phyloP scores from a whole-genome alignment of 768 basidiomycete species.

The Trametes elegans region DNA sequence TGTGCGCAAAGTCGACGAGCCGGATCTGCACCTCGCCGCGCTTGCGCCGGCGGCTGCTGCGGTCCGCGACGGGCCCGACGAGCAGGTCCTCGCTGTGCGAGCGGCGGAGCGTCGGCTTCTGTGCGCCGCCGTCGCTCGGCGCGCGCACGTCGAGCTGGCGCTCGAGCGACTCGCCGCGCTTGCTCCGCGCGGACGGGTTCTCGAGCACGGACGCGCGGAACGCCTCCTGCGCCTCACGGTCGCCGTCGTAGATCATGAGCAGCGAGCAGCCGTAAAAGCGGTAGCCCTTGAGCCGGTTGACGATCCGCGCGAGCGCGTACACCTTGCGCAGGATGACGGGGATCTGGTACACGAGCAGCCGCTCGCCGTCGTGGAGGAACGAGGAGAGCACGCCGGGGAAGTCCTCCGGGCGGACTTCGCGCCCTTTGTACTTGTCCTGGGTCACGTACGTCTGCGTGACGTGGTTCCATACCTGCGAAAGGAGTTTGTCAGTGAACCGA shows the following conservation, averaged over 20 bases:
- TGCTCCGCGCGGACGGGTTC: constrained; percentile 61
- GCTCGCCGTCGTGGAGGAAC: constrained; percentile 84
- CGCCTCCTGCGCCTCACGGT: constrained; percentile 79
- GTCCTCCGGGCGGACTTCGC: constrained; percentile 82
- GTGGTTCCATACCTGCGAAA: constrained; percentile 88
- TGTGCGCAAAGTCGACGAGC: constrained; percentile 98
- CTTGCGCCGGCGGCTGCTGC: constrained; percentile 63
- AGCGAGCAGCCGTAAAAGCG: constrained; percentile 98
- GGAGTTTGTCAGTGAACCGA: constrained; percentile 11
- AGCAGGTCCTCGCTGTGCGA: constrained; percentile 81
- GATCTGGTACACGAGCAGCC: constrained; percentile 86
- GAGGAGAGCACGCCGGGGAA: constrained; percentile 80
- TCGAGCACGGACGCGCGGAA: constrained; percentile 63
- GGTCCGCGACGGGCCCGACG: constrained; percentile 61
- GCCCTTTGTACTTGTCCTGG: constrained; percentile 96
- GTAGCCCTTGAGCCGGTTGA: constrained; percentile 88
- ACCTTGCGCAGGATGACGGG: constrained; percentile 88
- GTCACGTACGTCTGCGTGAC: constrained; percentile 79
- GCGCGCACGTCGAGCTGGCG: constrained; percentile 34
- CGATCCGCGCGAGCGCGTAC: constrained; percentile 89
- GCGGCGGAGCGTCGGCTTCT: constrained; percentile 55
- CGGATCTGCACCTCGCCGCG: constrained; percentile 94
- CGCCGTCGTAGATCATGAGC: constrained; percentile 96
- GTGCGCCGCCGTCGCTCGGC: constrained; percentile 33
- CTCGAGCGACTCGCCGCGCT: constrained; percentile 77